Conservation (phyloP, 2,329 filamentous ascomycete genomes). For the Macroventuria anomochaeta region DNA sequence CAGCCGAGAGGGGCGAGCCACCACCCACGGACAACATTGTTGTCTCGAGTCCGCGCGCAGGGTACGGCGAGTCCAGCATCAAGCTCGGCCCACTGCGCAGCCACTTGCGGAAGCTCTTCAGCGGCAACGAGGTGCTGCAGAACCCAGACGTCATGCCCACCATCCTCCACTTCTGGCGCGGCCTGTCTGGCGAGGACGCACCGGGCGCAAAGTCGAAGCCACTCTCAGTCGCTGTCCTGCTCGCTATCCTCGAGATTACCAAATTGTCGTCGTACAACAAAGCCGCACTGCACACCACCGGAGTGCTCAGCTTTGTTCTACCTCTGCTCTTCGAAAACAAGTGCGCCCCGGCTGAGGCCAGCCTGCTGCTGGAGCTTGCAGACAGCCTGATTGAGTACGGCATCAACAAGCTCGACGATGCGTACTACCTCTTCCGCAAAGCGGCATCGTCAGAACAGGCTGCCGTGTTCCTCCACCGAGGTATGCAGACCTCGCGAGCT, state of each 20-base stretch:
- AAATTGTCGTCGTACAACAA: conserved; percentile 48
- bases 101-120: conserved; percentile 46
- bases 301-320: conserved; percentile 44
- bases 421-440: conserved; percentile 73
- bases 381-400: conserved; percentile 75
- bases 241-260: conserved; percentile 45
- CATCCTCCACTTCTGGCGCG: conserved; percentile 49
- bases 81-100: conserved; percentile 38
- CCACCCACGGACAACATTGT: conserved; percentile 32
- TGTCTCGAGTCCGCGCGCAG: conserved; percentile 35
- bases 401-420: conserved; percentile 80
- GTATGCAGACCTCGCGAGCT: conserved; percentile 74
- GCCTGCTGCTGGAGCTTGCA: conserved; percentile 69
- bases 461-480: conserved; percentile 74
- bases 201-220: conserved; percentile 44
- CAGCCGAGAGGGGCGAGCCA: conserved; percentile 9
- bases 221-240: conserved; percentile 46
- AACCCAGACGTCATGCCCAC: conserved; percentile 51
- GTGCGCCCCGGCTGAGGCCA: conserved; percentile 36
- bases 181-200: conserved; percentile 40
- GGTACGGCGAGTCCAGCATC: conserved; percentile 35
- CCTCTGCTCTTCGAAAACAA: conserved; percentile 46
- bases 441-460: conserved; percentile 60
- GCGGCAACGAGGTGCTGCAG: conserved; percentile 50
- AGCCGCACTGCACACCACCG: conserved; percentile 46